These are phyloP conservation scores for Jimgerdemannia lactiflua DNA, from an alignment of 192 early-diverging fungal species.

Conservation along the genomic window DNA sequence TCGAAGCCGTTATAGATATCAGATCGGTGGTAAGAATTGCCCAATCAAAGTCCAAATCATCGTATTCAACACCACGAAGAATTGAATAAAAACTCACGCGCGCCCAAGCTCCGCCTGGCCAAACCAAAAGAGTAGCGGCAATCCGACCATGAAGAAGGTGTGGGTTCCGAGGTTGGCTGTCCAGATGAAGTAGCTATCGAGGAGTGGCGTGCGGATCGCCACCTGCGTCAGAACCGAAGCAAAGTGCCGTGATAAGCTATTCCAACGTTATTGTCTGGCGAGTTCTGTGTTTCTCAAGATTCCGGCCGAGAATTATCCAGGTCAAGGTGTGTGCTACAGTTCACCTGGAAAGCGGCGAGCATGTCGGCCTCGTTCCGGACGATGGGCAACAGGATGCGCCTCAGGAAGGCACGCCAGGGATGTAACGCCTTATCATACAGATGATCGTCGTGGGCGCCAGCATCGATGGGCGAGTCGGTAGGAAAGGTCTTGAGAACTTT, in stretches of 20 bases:
- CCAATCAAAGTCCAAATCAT: background rate
- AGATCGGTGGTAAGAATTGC: background rate
- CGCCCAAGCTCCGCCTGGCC: slow-evolving; percentile 63
- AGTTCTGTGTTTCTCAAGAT: background rate
- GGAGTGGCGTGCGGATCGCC: slow-evolving; percentile 37
- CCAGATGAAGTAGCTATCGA: slow-evolving; percentile 66
- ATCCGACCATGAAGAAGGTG: slow-evolving; percentile 78
- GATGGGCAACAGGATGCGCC: slow-evolving; percentile 39
- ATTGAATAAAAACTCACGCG: slow-evolving; percentile 28
- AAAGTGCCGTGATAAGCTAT: background rate
- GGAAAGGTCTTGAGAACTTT: slow-evolving; percentile 24
- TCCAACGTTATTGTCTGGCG: too few relatives aligned
- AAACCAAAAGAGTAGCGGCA: slow-evolving; percentile 82
- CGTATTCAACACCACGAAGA: background rate
- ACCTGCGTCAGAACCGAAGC: slow-evolving; percentile 19
- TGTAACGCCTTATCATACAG: slow-evolving; percentile 48
- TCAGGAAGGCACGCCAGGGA: slow-evolving; percentile 36
- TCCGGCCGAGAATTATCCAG: background rate
- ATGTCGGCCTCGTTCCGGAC: slow-evolving; percentile 44
- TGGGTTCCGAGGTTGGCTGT: slow-evolving; percentile 84
- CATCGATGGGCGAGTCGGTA: slow-evolving; percentile 36
- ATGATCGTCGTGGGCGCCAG: slow-evolving; percentile 46
- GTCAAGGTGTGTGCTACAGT: background rate
- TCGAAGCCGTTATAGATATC: background rate
- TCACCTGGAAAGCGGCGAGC: slow-evolving; percentile 51